phyloP scores from a whole-genome alignment of 176 grass and related monocot species.

The Ananas comosus region DNA sequence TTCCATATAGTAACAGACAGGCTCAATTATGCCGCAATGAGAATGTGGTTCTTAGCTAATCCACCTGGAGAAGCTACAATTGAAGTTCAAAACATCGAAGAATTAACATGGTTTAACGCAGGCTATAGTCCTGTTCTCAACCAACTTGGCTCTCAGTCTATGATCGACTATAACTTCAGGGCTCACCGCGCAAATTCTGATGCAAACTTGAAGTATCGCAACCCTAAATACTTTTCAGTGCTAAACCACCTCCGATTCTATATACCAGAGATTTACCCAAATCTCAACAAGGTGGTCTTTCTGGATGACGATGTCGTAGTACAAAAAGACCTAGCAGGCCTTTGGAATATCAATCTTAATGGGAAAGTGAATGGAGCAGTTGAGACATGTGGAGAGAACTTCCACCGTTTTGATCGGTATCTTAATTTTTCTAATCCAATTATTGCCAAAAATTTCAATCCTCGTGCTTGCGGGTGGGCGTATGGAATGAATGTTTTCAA shows the following conservation, averaged over 20 bases:
- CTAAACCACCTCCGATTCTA: constrained; percentile 88
- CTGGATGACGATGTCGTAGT: constrained; percentile 89
- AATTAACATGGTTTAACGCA: constrained; percentile 81
- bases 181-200: constrained; percentile 19
- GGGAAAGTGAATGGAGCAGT: constrained; percentile 80
- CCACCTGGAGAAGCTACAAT: constrained; percentile 66
- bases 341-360: constrained; percentile 82
- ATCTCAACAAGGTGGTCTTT: constrained; percentile 73
- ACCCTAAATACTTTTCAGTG: constrained; percentile 85
- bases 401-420: constrained; percentile 68
- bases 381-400: constrained; percentile 76
- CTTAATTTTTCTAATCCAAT: constrained; percentile 87
- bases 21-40: constrained; percentile 77
- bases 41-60: constrained; percentile 92
- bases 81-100: constrained; percentile 66
- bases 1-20: constrained; percentile 88
- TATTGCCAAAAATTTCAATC: constrained; percentile 66
- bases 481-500: constrained; percentile 72
- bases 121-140: constrained; percentile 72
- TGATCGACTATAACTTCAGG: constrained; percentile 83
- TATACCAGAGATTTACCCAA: constrained; percentile 74
- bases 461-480: constrained; percentile 31
- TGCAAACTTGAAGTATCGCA: constrained; percentile 71
- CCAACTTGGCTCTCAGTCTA: constrained; percentile 60
- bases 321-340: constrained; percentile 57